Evolutionary conservation across 352 stramenopile genomes (phyloP).

Genomic region (Phytophthora citrophthora): DNA sequence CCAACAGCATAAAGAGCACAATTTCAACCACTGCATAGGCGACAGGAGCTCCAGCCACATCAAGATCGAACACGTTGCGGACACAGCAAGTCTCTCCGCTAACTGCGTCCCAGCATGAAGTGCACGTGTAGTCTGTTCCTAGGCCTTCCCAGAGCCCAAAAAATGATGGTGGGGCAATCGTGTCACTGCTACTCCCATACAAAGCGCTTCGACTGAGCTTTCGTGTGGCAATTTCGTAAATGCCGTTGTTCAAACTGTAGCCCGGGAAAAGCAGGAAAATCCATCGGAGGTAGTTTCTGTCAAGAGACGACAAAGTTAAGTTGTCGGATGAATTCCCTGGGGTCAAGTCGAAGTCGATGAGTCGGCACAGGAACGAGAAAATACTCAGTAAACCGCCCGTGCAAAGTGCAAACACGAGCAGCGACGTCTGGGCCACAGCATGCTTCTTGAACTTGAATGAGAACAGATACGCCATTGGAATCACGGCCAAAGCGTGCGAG

Average conservation of each 20-base stretch:
- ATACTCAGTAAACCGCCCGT: slow-evolving; percentile 73
- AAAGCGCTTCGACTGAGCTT: slow-evolving; percentile 67
- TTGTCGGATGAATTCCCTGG: slow-evolving; percentile 26
- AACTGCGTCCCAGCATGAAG: slow-evolving; percentile 54
- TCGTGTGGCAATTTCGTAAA: slow-evolving; percentile 75
- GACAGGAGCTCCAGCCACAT: slow-evolving; percentile 56
- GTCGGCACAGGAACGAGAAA: slow-evolving; percentile 77
- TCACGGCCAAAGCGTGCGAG: slow-evolving; percentile 49
- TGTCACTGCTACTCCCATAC: slow-evolving; percentile 34
- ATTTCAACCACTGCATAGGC: slow-evolving; percentile 60
- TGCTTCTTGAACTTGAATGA: slow-evolving; percentile 69
- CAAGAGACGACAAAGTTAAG: slow-evolving; percentile 65
- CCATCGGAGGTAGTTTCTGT: slow-evolving; percentile 76
- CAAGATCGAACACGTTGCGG: slow-evolving; percentile 59
- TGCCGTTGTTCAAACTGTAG: slow-evolving; percentile 71
- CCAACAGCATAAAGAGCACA: slow-evolving; percentile 52
- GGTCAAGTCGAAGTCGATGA: slow-evolving; percentile 60
- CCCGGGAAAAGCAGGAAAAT: slow-evolving; percentile 75
- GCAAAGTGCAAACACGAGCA: slow-evolving; percentile 67
- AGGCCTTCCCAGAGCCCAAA: slow-evolving; percentile 62
- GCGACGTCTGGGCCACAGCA: slow-evolving; percentile 63
- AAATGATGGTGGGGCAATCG: slow-evolving; percentile 51
- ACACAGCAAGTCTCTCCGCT: slow-evolving; percentile 50
- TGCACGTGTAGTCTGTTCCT: slow-evolving; percentile 45
- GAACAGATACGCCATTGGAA: slow-evolving; percentile 73